Conservation (phyloP, 2,329 filamentous ascomycete species). For the Aspergillus eucalypticola region DNA sequence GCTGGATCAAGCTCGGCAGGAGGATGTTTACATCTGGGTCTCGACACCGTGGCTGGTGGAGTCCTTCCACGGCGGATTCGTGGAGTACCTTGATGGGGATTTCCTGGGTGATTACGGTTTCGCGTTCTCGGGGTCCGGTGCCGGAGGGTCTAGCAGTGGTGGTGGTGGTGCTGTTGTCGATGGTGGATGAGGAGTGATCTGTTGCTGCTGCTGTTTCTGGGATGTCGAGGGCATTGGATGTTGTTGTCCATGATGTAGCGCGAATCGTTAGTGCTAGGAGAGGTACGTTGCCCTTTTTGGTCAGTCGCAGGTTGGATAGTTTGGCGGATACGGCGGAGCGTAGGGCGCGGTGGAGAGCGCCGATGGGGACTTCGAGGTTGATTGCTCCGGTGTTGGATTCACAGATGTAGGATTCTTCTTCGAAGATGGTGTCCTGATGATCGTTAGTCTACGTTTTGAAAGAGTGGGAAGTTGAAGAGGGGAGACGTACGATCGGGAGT, state of each 20-base stretch:
- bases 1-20: conserved; percentile 78
- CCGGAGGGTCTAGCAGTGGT: conserved; percentile 42
- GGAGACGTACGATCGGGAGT: conserved; percentile 46
- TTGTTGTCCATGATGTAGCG: conserved; percentile 52
- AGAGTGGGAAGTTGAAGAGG: not conserved
- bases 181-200: conserved; percentile 19
- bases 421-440: conserved; percentile 78
- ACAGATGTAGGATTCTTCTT: conserved; percentile 71
- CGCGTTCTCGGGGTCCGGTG: conserved; percentile 63
- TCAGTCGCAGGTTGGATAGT: conserved; percentile 81
- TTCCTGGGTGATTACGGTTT: conserved; percentile 92
- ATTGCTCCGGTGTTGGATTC: conserved; percentile 92
- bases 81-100: conserved; percentile 91
- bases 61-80: conserved; percentile 79
- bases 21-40: conserved; percentile 94
- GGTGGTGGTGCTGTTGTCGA: conserved; percentile 29
- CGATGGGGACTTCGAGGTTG: conserved; percentile 92
- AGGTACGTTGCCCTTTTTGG: conserved; percentile 86
- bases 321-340: conserved; percentile 81
- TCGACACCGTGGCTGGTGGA: conserved; percentile 86
- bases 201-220: conserved; percentile 24
- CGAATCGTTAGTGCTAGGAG: conserved; percentile 88
- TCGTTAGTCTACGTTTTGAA: not conserved
- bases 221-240: conserved; percentile 58
- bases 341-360: conserved; percentile 83